Base-by-base conservation (phyloP, 306 rosid genomes). In the Crotalaria pallida region DNA sequence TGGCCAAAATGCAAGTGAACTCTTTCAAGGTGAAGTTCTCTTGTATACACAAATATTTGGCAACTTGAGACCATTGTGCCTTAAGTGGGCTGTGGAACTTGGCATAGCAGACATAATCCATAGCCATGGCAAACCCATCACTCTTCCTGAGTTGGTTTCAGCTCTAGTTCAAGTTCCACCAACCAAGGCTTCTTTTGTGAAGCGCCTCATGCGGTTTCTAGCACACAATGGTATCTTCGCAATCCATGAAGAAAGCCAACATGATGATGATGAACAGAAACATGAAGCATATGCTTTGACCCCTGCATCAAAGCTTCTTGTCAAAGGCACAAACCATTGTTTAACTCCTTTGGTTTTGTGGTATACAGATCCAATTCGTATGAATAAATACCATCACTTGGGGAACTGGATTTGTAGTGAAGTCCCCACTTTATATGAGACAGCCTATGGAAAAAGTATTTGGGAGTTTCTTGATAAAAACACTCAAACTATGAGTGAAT, bases 271-370 rank as follows among this genome's bases (percentile, higher is more conserved):
- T n/a, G 18, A 65, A 34, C 74, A 67, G n/a, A n/a, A n/a, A 21
- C 66, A 82, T n/a, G 77, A 56, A 62, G 47, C 83, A 18, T 85
- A 82, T 67, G 64, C 19, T 41, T 79, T 80, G 7, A 77, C 83
- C 2, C 52, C 60, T 9, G 58, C 74, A 2, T 34, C 83, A 21
- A 48, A 71, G 55, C 66, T 82, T 6, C 69, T 85, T 1, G 31
- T 77, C 15, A 77, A 31, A 27, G 76, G 61, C 13, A 23, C 17
- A 7, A 45, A 64, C 7, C 72, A 70, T 23, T 55, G 58, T 40
- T 16, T 82, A 34, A n/a, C 72, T 3, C 76, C 78, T 0, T 13
- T 74, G 50, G 74, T 72, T 45, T 0, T 1, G n/a, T 29, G 6
- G 0, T 1, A 45, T 7, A 10, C 68, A 16, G 77, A 73, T 23